Percentiles rank a stretch among this genome's conserved stretches.
These are phyloP conservation scores for Stephania yunnanensis DNA, from an alignment of 164 flowering plant genomes.

Conservation along the genomic window DNA sequence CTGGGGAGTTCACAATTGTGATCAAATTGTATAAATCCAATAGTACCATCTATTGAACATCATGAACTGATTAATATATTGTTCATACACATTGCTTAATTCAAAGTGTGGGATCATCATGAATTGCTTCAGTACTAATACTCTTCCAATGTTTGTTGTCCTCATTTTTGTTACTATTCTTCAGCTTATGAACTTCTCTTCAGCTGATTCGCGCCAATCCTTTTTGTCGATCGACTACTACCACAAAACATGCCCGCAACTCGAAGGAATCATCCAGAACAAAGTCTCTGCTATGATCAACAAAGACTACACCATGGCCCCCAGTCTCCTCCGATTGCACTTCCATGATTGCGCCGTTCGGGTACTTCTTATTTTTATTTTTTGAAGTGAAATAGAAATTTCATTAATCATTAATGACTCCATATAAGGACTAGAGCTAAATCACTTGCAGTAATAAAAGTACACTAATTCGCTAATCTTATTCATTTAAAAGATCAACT, in stretches of 20 bases:
- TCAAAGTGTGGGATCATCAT: neutral
- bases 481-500: too few species aligned
- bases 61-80: neutral
- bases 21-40: neutral
- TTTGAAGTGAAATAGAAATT: too few species aligned
- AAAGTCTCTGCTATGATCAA: slow-evolving; percentile 40
- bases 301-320: slow-evolving; percentile 45
- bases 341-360: slow-evolving; percentile 67
- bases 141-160: neutral
- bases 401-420: too few species aligned
- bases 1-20: neutral
- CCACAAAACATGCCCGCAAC: slow-evolving; percentile 37
- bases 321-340: slow-evolving; percentile 61
- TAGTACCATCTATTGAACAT: neutral
- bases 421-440: too few species aligned
- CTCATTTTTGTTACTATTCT: neutral
- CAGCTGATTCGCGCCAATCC: neutral
- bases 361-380: slow-evolving; percentile 24
- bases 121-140: neutral
- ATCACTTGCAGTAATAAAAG: too few species aligned
- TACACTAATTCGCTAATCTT: too few species aligned
- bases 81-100: neutral
- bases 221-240: slow-evolving; percentile 32
- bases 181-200: neutral
- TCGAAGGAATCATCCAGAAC: slow-evolving; percentile 42